Evolutionary conservation across 768 basidiomycete species (phyloP).

Genomic region (Jaapia argillacea): DNA sequence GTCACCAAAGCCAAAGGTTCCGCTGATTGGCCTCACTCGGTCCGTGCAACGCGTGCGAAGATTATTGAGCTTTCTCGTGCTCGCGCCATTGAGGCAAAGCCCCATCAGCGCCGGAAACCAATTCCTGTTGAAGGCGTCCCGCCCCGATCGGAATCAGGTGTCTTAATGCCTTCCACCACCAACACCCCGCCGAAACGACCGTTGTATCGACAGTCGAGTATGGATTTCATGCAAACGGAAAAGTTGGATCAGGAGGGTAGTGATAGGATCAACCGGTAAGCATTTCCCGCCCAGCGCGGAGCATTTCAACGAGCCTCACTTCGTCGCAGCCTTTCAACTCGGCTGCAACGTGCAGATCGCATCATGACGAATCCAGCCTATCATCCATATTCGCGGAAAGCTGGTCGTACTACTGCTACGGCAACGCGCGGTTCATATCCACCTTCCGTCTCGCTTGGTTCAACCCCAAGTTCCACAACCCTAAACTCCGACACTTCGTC

Average conservation of each 20-base stretch:
- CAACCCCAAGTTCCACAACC: too few species aligned
- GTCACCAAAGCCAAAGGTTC: conserved; percentile 68
- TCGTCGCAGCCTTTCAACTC: too few species aligned
- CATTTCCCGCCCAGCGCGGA: too few species aligned
- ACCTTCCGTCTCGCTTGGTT: too few species aligned
- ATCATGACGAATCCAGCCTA: too few species aligned
- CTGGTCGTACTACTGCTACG: too few species aligned
- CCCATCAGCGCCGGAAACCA: conserved; percentile 16
- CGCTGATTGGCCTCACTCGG: conserved; percentile 73
- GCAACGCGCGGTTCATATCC: too few species aligned
- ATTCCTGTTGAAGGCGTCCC: conserved; percentile 32
- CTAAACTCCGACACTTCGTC: too few species aligned
- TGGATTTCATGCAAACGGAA: conserved; percentile 67
- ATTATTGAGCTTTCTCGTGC: conserved; percentile 69
- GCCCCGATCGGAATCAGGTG: conserved; percentile 45
- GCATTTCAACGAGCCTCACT: too few species aligned
- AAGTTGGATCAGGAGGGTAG: conserved; percentile 38
- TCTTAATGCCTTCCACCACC: conserved; percentile 32
- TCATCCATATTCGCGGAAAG: too few species aligned
- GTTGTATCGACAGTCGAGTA: conserved; percentile 74
- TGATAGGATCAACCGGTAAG: conserved; percentile 54
- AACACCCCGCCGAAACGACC: conserved; percentile 44
- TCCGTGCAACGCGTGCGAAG: conserved; percentile 74
- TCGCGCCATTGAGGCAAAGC: conserved; percentile 50
- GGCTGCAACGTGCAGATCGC: too few species aligned